A percentile compares a stretch with the other conserved stretches of the same genome.
Evolutionary conservation across 257 asterid genomes (phyloP).

Genomic region (Euphrasia confusa): DNA sequence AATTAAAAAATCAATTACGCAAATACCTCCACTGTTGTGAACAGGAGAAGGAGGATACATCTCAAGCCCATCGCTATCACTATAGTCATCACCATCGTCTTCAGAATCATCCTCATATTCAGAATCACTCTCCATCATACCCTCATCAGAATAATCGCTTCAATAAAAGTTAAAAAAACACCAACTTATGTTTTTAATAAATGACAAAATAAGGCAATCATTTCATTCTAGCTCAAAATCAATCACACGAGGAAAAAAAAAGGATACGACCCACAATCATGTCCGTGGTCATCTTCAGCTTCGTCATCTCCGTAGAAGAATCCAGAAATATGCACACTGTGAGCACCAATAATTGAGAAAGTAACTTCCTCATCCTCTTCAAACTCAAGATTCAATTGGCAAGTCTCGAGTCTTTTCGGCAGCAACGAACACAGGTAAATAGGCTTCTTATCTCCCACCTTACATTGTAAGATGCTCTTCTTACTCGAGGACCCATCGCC

Average conservation of each 20-base stretch:
- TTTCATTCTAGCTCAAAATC: constrained; percentile 7
- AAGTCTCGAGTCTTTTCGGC: constrained; percentile 70
- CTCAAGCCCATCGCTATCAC: constrained; percentile 43
- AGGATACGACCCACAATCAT: constrained; percentile 64
- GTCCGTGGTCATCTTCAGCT: constrained; percentile 34
- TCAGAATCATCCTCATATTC: constrained; percentile 49
- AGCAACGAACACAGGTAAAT: constrained; percentile 64
- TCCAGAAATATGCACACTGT: constrained; percentile 86
- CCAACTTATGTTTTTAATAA: not conserved
- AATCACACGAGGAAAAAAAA: constrained; percentile 9
- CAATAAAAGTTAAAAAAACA: constrained; percentile 43
- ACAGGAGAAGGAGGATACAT: constrained; percentile 47
- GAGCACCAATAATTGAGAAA: constrained; percentile 66
- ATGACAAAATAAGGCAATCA: not conserved
- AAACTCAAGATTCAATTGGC: constrained; percentile 72
- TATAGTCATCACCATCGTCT: constrained; percentile 51
- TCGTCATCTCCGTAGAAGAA: constrained; percentile 59
- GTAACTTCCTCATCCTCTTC: constrained; percentile 80
- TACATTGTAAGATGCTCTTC: constrained; percentile 74
- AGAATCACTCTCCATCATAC: constrained; percentile 33
- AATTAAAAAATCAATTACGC: not conserved
- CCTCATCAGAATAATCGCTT: constrained; percentile 49
- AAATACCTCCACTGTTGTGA: constrained; percentile 75
- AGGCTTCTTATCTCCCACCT: constrained; percentile 71
- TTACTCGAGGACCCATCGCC: constrained; percentile 53